Evolutionary conservation across 768 basidiomycete species (phyloP).

Genomic region (Cystobasidium tubakii): DNA sequence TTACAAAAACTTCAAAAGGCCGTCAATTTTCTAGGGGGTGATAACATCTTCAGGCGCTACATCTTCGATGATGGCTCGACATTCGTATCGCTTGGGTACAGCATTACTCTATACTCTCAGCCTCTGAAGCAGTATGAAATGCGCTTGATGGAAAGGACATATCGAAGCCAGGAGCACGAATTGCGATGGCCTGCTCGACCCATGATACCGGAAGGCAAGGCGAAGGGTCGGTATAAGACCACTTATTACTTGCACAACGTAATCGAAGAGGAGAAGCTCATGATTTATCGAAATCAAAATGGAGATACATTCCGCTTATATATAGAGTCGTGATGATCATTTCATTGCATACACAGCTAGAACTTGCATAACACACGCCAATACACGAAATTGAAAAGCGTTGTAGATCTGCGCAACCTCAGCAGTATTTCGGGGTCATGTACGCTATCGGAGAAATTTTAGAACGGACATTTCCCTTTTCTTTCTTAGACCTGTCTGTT

Average conservation of each 20-base stretch:
- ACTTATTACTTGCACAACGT: constrained; percentile 15
- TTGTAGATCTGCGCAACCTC: too few relatives aligned
- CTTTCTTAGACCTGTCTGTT: too few relatives aligned
- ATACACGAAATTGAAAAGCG: too few relatives aligned
- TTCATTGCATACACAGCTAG: too few relatives aligned
- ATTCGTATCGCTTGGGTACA: constrained; percentile 41
- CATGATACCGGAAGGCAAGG: constrained; percentile 1
- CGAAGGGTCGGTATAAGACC: constrained; percentile 18
- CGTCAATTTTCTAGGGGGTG: constrained; percentile 42
- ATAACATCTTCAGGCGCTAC: constrained; percentile 43
- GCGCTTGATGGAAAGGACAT: constrained; percentile 29
- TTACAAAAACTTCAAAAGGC: constrained; percentile 22
- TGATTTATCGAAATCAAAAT: constrained; percentile 7
- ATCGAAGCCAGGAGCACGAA: constrained; percentile 10
- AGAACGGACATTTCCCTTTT: too few relatives aligned
- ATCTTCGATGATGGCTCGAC: constrained; percentile 43
- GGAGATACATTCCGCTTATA: constrained; percentile 10
- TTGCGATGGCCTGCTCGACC: constrained; percentile 24
- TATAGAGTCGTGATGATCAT: not conserved
- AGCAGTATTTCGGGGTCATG: too few relatives aligned
- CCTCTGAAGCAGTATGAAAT: constrained; percentile 35
- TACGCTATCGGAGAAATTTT: too few relatives aligned
- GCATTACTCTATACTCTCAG: constrained; percentile 41
- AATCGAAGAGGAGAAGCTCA: constrained; percentile 1
- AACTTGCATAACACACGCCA: too few relatives aligned